Evolutionary conservation across 2,329 filamentous ascomycete genomes (phyloP).

Genomic region (Juglanconis juglandina): DNA sequence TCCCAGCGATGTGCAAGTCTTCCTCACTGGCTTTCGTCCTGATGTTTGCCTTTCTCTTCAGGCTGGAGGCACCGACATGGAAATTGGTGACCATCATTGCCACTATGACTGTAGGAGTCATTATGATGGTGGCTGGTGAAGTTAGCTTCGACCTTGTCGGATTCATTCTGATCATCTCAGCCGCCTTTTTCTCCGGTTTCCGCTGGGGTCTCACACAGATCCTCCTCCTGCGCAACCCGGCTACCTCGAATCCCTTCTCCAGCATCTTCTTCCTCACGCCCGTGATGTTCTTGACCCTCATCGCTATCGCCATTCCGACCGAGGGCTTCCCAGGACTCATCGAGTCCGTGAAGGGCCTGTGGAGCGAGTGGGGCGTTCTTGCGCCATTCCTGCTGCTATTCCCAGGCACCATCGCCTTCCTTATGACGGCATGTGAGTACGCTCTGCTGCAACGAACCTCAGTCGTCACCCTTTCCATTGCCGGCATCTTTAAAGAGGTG

Average conservation of each 20-base stretch:
- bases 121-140: slow-evolving; percentile 98
- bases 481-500: slow-evolving; percentile 98
- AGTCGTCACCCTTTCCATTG: slow-evolving; percentile 93
- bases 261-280: slow-evolving; percentile 97
- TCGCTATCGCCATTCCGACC: slow-evolving; percentile 77
- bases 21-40: slow-evolving; percentile 93
- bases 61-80: slow-evolving; percentile 82
- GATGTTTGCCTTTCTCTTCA: slow-evolving; percentile 90
- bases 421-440: slow-evolving; percentile 96
- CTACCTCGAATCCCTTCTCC: slow-evolving; percentile 93
- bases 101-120: slow-evolving; percentile 86
- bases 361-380: slow-evolving; percentile 65
- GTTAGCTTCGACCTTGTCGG: slow-evolving; percentile 82
- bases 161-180: slow-evolving; percentile 88
- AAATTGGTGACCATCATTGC: slow-evolving; percentile 82
- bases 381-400: slow-evolving; percentile 77
- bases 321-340: slow-evolving; percentile 72
- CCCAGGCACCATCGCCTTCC: slow-evolving; percentile 85
- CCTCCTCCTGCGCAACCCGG: slow-evolving; percentile 85
- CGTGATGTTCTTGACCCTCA: slow-evolving; percentile 85
- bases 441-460: slow-evolving; percentile 91
- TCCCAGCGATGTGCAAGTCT: slow-evolving; percentile 91
- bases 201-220: slow-evolving; percentile 99
- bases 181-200: slow-evolving; percentile 93
- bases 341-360: slow-evolving; percentile 62